A percentile compares a stretch with the other conserved stretches of the same genome.
phyloP scores from a whole-genome alignment of 2,329 filamentous ascomycete species.

The Penicillium freii region DNA sequence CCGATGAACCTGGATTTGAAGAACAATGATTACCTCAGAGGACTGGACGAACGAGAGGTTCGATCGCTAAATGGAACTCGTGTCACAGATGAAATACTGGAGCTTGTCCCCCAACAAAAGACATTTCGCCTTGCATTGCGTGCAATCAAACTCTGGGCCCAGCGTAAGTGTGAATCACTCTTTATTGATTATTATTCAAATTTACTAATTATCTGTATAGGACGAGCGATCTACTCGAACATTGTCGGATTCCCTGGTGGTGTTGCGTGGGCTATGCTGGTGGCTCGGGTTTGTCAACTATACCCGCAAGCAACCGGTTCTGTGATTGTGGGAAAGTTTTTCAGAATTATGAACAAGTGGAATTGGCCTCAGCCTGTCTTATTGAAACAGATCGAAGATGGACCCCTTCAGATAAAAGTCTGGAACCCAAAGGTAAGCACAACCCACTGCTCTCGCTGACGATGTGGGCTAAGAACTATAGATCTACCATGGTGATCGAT shows the following conservation, averaged over 20 bases:
- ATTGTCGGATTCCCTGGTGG: constrained; percentile 96
- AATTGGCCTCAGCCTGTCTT: constrained; percentile 91
- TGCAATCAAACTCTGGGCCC: constrained; percentile 95
- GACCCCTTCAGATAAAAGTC: constrained; percentile 75
- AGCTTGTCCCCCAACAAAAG: constrained; percentile 81
- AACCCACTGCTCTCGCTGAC: not conserved
- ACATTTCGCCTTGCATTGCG: constrained; percentile 86
- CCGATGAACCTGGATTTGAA: constrained; percentile 71
- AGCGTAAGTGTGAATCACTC: constrained; percentile 49
- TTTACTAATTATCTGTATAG: constrained; percentile 26
- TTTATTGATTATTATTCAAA: not conserved
- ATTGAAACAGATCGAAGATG: constrained; percentile 82
- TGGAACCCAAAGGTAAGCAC: constrained; percentile 83
- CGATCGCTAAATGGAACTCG: constrained; percentile 90
- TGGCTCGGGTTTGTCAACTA: constrained; percentile 90
- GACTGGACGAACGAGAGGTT: constrained; percentile 81
- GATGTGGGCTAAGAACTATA: constrained; percentile 34
- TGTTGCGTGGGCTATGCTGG: constrained; percentile 97
- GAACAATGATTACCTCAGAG: constrained; percentile 80
- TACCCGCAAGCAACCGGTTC: constrained; percentile 90
- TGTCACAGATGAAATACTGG: constrained; percentile 88
- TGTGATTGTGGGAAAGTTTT: constrained; percentile 90
- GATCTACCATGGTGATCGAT: constrained; percentile 75
- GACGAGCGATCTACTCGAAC: constrained; percentile 89
- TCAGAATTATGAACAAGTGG: constrained; percentile 87